These are phyloP conservation scores for Chytridiales sp. DNA, from an alignment of 371 early-diverging fungal species.

Conservation along the genomic window DNA sequence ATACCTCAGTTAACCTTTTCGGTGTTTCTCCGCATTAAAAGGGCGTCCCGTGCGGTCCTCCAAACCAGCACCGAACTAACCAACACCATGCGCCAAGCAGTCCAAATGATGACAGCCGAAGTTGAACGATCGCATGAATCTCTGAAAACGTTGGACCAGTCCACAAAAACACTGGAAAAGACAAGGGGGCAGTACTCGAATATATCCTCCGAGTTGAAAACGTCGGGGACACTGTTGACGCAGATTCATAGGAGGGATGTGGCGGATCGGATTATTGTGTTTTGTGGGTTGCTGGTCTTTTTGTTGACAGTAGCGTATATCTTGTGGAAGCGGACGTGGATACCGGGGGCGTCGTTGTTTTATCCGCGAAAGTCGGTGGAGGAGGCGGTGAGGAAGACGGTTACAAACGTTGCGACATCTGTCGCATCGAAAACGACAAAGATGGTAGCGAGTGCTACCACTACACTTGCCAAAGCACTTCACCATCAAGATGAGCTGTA, in stretches of 20 bases:
- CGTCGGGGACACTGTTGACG: constrained; percentile 6
- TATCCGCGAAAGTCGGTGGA: too few species aligned
- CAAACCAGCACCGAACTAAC: constrained; percentile 65
- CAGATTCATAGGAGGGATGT: constrained; percentile 19
- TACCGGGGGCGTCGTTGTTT: constrained; percentile 8
- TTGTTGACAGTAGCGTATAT: constrained; percentile 19
- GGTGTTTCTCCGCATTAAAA: too few species aligned
- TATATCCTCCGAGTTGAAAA: constrained; percentile 6
- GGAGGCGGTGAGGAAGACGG: too few species aligned
- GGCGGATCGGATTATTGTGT: constrained; percentile 22
- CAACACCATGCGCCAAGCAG: constrained; percentile 63
- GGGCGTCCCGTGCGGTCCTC: too few species aligned
- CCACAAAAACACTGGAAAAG: constrained; percentile 15
- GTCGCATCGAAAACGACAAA: too few species aligned
- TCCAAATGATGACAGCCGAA: constrained; percentile 71
- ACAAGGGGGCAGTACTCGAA: constrained; percentile 15
- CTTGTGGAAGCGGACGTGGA: constrained; percentile 21
- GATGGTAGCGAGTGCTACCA: too few species aligned
- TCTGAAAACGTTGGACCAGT: too few species aligned
- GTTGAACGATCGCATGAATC: too few species aligned
- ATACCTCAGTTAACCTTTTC: too few species aligned
- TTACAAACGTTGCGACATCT: too few species aligned
- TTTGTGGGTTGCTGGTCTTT: constrained; percentile 20
- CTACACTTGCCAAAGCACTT: too few species aligned
- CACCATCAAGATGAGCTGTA: constrained; percentile 1